Evolutionary conservation across 2,329 filamentous ascomycete genomes (phyloP), one percentile per base, ranked within the genome.

Genomic region (Myriosclerotinia scirpicola): DNA sequence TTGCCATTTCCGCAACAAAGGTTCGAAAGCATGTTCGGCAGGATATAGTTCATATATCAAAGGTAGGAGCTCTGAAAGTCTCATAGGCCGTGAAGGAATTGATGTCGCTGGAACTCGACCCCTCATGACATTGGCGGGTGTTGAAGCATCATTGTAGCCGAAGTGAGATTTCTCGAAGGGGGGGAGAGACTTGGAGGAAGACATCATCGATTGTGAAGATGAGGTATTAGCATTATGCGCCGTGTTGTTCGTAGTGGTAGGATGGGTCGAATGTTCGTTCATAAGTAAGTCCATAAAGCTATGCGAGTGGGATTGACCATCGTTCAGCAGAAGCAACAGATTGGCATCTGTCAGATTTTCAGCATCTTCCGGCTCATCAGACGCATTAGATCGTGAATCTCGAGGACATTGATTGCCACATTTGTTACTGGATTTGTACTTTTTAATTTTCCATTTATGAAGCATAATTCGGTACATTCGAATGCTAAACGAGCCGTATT

Each of bases 1-100:
- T 59, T 71, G 67, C 69, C 71, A 73, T 58, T 68, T 70, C 1
- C 15, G 59, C n/a, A 71, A 53, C 11, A 73, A 46, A 38, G 56
- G 59, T 40, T 70, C 68, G 15, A 72, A 67, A 4, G 66, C 68
- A 54, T 54, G 38, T 36, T 60, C 64, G 22, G 46, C 30, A 46
- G 48, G 38, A 15, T 48, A 66, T n/a, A 34, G 9, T 6, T 42
- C 22, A 15, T 44, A 38, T 17, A 66, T 54, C 7, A 61, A 26
- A 20, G 64, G 64, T 36, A 44, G 15, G 26, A 66, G 46, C 40
- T 66, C 64, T 17, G 64, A 48, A 22, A 66, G 56, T 46, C 14
- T 40, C 55, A 66, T 61, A 20, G 64, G 64, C 9, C 26, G 48
- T 46, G 64, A 53, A 34, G 48, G 55, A 15, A 66, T 60, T 22